Percentiles rank a stretch among this genome's conserved stretches.
Conservation (phyloP, 495 filamentous ascomycete genomes). For the Neurospora sp. region DNA sequence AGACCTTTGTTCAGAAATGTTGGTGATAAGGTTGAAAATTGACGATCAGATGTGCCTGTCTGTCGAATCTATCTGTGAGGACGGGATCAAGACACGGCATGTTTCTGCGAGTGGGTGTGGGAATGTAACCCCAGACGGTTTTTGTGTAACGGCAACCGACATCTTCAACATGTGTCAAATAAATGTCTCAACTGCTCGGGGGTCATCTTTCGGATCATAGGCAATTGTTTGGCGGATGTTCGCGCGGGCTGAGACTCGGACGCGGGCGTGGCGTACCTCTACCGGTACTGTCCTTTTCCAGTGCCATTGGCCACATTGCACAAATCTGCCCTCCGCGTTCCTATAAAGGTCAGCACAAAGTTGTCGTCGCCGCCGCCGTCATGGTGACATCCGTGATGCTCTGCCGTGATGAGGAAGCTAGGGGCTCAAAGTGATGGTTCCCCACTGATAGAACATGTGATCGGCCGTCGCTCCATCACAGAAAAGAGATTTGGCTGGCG, state of each 20-base stretch:
- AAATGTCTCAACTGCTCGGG: neutral
- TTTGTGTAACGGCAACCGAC: neutral
- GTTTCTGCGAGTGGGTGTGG: neutral
- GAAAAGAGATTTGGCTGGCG: slow-evolving; percentile 20
- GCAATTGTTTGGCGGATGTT: neutral
- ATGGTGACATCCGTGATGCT: neutral
- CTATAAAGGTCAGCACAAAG: neutral
- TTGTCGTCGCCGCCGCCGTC: neutral
- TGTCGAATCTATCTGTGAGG: neutral
- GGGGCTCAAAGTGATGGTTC: slow-evolving; percentile 1
- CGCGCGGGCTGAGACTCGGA: neutral
- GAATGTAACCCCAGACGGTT: neutral
- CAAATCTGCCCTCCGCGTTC: neutral
- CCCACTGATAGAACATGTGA: slow-evolving; percentile 6
- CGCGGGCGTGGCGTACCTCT: neutral
- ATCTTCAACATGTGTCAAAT: neutral
- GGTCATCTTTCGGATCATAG: neutral
- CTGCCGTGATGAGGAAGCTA: neutral
- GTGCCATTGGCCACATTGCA: neutral
- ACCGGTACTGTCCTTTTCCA: neutral
- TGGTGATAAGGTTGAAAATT: neutral
- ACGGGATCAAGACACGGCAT: neutral
- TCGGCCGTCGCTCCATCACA: slow-evolving; percentile 22
- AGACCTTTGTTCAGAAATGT: neutral
- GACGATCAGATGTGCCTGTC: neutral